Percentiles rank a stretch among this genome's conserved stretches.
phyloP scores from a whole-genome alignment of 2,329 filamentous ascomycete genomes.

The Fusarium euwallaceae region DNA sequence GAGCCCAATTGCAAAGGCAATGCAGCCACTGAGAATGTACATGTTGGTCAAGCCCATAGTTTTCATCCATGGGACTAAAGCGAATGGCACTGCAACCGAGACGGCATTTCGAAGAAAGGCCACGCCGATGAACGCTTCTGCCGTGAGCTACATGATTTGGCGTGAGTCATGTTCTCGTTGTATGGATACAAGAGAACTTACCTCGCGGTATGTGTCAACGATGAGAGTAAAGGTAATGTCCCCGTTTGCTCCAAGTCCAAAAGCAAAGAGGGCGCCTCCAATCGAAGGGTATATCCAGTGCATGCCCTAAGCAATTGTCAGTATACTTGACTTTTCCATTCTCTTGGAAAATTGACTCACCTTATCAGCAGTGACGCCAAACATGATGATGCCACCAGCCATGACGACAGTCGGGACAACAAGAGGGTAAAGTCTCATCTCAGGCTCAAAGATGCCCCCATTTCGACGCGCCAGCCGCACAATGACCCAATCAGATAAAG shows the following conservation, averaged over 20 bases:
- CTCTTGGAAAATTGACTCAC: slow-evolving; percentile 38
- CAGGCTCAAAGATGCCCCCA: slow-evolving; percentile 58
- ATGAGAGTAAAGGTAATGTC: slow-evolving; percentile 54
- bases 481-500: slow-evolving; percentile 55
- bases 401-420: slow-evolving; percentile 49
- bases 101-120: slow-evolving; percentile 51
- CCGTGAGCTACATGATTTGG: slow-evolving; percentile 25
- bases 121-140: slow-evolving; percentile 49
- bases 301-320: slow-evolving; percentile 52
- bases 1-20: slow-evolving; percentile 42
- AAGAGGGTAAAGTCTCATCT: slow-evolving; percentile 56
- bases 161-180: not conserved
- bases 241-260: slow-evolving; percentile 55
- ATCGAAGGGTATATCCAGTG: slow-evolving; percentile 58
- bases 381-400: slow-evolving; percentile 55
- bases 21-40: slow-evolving; percentile 43
- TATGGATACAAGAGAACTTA: not conserved
- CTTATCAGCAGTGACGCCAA: slow-evolving; percentile 52
- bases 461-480: slow-evolving; percentile 54
- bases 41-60: slow-evolving; percentile 49
- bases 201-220: slow-evolving; percentile 53
- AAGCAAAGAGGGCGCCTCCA: slow-evolving; percentile 53
- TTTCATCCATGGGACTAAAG: slow-evolving; percentile 48
- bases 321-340: fast-evolving
- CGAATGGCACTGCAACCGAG: slow-evolving; percentile 48